Base-by-base conservation (phyloP, 2,329 filamentous ascomycete species). In the Pestalotiopsis sp. region DNA sequence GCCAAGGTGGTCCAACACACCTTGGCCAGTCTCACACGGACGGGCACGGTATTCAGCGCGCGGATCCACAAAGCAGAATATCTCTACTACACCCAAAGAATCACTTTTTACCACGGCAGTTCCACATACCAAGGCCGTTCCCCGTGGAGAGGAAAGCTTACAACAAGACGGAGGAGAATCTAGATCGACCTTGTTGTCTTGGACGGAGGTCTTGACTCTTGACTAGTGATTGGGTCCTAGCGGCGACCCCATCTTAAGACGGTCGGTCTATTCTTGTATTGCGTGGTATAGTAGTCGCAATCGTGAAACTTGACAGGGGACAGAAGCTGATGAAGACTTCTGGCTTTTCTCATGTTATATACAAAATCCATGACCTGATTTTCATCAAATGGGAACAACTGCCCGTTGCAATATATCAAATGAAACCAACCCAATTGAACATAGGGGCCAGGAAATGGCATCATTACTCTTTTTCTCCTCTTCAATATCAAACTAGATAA, bases 11-110 rank as follows among this genome's bases (percentile, higher is more conserved):
- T 58, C 20, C 63, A 57, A 57, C 41, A 65, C 63, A 65, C 9
- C 63, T 65, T 65, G 63, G 63, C 63, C 23, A 56, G 63, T 65
- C 52, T 65, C 63, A 65, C 39, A 45, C 38, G 31, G 14, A 65
- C 63, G 23, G 31, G 17, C 17, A 25, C n/a, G 17, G 45, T 12
- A 45, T 31, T 31, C 27, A 56, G 25, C 14, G 45, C 27, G 31
- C 6, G 7, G 14, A 65, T 62, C 25, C 20, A 11, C 38, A 38
- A 45, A 23, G 41, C 38, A 49, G 12, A 4, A 23, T 39, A 4
- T 2, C 12, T 12, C 23, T 13, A 14, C 20, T 12, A 38, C 27
- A 36, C 38, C 31, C 1, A 27, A 2, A 20, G 17, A 52, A 52
- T 17, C 20, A n/a, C 17, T n/a, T 17, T 52, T 52, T n/a, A n/a